phyloP scores from a whole-genome alignment of 352 stramenopile species.

The Phytophthora palmivora region DNA sequence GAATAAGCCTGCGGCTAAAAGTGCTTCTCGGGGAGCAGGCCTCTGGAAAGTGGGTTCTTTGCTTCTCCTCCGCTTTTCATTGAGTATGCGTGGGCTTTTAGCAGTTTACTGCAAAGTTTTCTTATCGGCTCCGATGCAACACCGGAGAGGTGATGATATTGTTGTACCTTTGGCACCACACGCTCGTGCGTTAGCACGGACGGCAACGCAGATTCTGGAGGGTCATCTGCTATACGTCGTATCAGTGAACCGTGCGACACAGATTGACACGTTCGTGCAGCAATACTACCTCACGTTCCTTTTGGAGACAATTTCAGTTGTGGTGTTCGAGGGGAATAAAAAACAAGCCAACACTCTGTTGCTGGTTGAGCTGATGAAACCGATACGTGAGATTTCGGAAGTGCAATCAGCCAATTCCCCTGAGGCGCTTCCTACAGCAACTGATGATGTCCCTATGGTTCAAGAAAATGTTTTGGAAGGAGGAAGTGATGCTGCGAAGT shows the following conservation, averaged over 20 bases:
- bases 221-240: slow-evolving; percentile 64
- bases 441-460: slow-evolving; percentile 44
- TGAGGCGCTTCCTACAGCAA: not conserved
- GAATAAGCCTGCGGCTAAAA: slow-evolving; percentile 7
- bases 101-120: slow-evolving; percentile 75
- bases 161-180: slow-evolving; percentile 65
- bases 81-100: slow-evolving; percentile 74
- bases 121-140: slow-evolving; percentile 62
- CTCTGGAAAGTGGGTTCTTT: slow-evolving; percentile 88
- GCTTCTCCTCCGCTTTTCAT: slow-evolving; percentile 78
- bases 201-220: slow-evolving; percentile 54
- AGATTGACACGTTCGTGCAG: slow-evolving; percentile 67
- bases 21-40: slow-evolving; percentile 23
- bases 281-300: slow-evolving; percentile 85
- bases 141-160: slow-evolving; percentile 71
- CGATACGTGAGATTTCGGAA: slow-evolving; percentile 33
- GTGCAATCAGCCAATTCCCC: slow-evolving; percentile 9
- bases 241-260: slow-evolving; percentile 39
- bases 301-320: slow-evolving; percentile 76
- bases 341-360: slow-evolving; percentile 80
- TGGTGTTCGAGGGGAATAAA: slow-evolving; percentile 81
- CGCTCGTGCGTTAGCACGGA: slow-evolving; percentile 53
- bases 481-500: slow-evolving; percentile 10
- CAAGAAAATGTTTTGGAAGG: slow-evolving; percentile 19
- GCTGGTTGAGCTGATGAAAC: slow-evolving; percentile 68